Evolutionary conservation across 2,329 filamentous ascomycete genomes (phyloP), one percentile per base, ranked within the genome.

Genomic region (Cercospora zeina): DNA sequence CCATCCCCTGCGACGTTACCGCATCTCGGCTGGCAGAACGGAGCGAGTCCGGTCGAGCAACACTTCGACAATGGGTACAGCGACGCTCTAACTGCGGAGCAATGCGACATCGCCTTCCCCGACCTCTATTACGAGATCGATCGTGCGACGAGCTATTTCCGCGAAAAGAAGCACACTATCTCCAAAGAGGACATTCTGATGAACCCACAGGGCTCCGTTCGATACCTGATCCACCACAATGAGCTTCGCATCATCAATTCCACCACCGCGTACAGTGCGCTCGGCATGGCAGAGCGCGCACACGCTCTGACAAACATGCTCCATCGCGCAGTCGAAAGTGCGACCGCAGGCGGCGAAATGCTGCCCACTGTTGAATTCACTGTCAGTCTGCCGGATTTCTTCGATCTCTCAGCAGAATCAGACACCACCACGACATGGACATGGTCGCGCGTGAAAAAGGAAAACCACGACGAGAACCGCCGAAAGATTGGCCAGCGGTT

Each of bases 321-420:
- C 19, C 73, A 82, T 60, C 78, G 79, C 16, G 79, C 81, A 2
- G 69, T 83, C 8, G 50, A 64, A 19, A 65, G 72, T 39, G 71
- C 79, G 1, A 73, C 74, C 16, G 64, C 67, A 30, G 75, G 77
- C 13, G 69, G 75, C 5, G 62, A 69, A 37, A 68, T 61, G 21
- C 73, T 82, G 3, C 80, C 80, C 3, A 77, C 77, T 47, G 76
- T 81, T 51, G 80, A 82, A 65, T 81, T 82, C 62, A 73, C 77
- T 82, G 56, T 78, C 76, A 14, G 72, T 77, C 1, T 77, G 1
- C 42, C 81, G 57, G 80, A 82, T 65, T 76, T 74, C 49, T 21
- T 62, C 58, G 14, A 33, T 36, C 53, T 39, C 10, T 60, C 61
- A 14, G 50, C 57, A 6, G 7, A 33, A 1, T 33, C 55, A 10